Percentiles rank a stretch among this genome's conserved stretches.
Evolutionary conservation across 2,329 filamentous ascomycete genomes (phyloP).

Genomic region (Parastagonospora nodorum): DNA sequence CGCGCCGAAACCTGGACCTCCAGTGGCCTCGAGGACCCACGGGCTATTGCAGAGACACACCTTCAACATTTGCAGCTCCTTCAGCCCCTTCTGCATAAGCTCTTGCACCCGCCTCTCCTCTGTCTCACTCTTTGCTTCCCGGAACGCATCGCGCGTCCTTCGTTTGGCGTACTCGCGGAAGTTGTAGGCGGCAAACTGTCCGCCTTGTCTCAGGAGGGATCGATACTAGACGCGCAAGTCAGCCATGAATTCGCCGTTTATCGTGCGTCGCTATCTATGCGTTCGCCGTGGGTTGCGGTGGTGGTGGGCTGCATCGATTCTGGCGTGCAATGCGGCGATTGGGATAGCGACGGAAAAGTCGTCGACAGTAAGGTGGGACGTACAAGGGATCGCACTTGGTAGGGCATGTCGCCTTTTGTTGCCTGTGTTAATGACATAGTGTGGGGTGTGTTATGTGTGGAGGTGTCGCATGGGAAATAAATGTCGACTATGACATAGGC

Average conservation of each 20-base stretch:
- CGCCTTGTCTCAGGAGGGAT: conserved; percentile 82
- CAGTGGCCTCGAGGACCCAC: not conserved
- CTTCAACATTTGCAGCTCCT: conserved; percentile 89
- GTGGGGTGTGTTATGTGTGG: conserved; percentile 10
- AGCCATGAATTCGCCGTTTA: not conserved
- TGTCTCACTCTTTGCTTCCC: conserved; percentile 73
- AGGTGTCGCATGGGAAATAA: conserved; percentile 36
- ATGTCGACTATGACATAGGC: conserved; percentile 41
- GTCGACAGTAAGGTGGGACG: conserved; percentile 16
- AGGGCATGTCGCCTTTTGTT: conserved; percentile 44
- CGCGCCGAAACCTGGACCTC: no score
- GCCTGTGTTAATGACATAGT: conserved; percentile 44
- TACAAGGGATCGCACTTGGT: conserved; percentile 49
- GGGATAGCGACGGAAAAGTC: not conserved
- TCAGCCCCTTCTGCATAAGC: conserved; percentile 83
- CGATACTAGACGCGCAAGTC: conserved; percentile 69
- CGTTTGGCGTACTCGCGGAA: conserved; percentile 96
- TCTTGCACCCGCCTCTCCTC: conserved; percentile 83
- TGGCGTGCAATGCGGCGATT: not conserved
- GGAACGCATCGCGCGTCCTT: conserved; percentile 87
- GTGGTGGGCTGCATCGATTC: not conserved
- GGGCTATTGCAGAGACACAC: conserved; percentile 56
- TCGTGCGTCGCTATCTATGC: not conserved
- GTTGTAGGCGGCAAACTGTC: conserved; percentile 92
- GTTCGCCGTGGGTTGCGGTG: not conserved